Evolutionary conservation across 2,329 filamentous ascomycete genomes (phyloP).

Genomic region (Epichloe gansuensis): DNA sequence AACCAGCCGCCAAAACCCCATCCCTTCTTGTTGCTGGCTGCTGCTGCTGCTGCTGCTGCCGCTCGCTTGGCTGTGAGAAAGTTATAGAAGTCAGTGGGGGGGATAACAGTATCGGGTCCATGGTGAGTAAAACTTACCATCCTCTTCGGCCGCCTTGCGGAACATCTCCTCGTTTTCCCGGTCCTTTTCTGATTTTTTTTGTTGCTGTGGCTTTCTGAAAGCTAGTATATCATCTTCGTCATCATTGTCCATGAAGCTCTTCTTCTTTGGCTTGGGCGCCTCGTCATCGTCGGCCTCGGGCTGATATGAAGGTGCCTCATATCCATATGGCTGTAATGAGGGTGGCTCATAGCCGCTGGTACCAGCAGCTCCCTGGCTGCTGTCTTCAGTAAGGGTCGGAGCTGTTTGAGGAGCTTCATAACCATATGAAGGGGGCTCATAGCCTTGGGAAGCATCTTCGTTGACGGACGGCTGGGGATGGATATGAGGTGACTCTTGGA

Average conservation of each 20-base stretch:
- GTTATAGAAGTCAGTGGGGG: not conserved
- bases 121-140: slow-evolving; percentile 35
- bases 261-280: slow-evolving; percentile 54
- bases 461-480: slow-evolving; percentile 6
- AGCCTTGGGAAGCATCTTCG: slow-evolving; percentile 18
- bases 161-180: slow-evolving; percentile 76
- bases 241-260: slow-evolving; percentile 70
- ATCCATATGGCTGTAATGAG: slow-evolving; percentile 46
- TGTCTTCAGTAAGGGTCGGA: slow-evolving; percentile 9
- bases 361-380: slow-evolving; percentile 14
- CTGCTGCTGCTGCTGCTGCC: slow-evolving; percentile 29
- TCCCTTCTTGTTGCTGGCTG: slow-evolving; percentile 44
- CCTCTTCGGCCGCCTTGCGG: slow-evolving; percentile 67
- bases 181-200: slow-evolving; percentile 56
- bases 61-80: slow-evolving; percentile 42
- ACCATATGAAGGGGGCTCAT: slow-evolving; percentile 36
- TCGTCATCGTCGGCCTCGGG: slow-evolving; percentile 35
- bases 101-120: not conserved
- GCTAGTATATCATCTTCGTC: slow-evolving; percentile 52
- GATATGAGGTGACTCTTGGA: slow-evolving; percentile 14
- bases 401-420: slow-evolving; percentile 35
- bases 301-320: slow-evolving; percentile 45
- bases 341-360: slow-evolving; percentile 46
- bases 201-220: slow-evolving; percentile 33
- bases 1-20: slow-evolving; percentile 87